A percentile compares a stretch with the other conserved stretches of the same genome.
phyloP scores from a whole-genome alignment of 179 eudicot species.

The Nepenthes alata region DNA sequence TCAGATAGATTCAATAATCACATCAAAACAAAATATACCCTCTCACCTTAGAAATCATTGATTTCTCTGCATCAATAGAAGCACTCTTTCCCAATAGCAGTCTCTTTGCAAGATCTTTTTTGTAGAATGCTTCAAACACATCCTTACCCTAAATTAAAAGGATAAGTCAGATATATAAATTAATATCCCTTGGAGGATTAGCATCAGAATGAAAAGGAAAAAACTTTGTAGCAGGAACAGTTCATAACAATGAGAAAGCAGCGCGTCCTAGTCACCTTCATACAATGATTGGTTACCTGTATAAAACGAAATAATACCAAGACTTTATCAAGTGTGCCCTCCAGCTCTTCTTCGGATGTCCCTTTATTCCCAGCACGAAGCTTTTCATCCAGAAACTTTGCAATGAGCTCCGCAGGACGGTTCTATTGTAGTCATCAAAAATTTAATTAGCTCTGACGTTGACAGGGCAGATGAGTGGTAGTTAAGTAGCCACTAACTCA shows the following conservation, averaged over 20 bases:
- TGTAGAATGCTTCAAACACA: slow-evolving; percentile 97
- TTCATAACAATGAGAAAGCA: not conserved
- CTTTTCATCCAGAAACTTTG: slow-evolving; percentile 91
- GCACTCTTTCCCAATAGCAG: slow-evolving; percentile 93
- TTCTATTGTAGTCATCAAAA: slow-evolving; percentile 35
- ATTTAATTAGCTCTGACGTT: too few relatives aligned
- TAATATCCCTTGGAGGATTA: not conserved
- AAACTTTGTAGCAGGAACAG: slow-evolving; percentile 1
- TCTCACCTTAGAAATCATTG: slow-evolving; percentile 88
- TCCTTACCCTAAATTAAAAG: slow-evolving; percentile 72
- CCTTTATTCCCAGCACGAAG: slow-evolving; percentile 99
- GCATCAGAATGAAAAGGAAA: slow-evolving; percentile 3
- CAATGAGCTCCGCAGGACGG: slow-evolving; percentile 96
- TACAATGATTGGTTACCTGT: slow-evolving; percentile 39
- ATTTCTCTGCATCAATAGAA: slow-evolving; percentile 96
- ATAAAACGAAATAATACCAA: slow-evolving; percentile 87
- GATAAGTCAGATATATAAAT: slow-evolving; percentile 5
- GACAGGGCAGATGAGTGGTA: too few relatives aligned
- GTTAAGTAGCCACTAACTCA: too few relatives aligned
- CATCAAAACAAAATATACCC: not conserved
- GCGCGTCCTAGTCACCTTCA: not conserved
- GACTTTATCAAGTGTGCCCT: slow-evolving; percentile 93
- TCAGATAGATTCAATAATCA: not conserved
- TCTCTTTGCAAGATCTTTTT: slow-evolving; percentile 97
- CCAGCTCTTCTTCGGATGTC: slow-evolving; percentile 96